Evolutionary conservation across 2,329 filamentous ascomycete genomes (phyloP).

Genomic region (Aspergillus sp.): DNA sequence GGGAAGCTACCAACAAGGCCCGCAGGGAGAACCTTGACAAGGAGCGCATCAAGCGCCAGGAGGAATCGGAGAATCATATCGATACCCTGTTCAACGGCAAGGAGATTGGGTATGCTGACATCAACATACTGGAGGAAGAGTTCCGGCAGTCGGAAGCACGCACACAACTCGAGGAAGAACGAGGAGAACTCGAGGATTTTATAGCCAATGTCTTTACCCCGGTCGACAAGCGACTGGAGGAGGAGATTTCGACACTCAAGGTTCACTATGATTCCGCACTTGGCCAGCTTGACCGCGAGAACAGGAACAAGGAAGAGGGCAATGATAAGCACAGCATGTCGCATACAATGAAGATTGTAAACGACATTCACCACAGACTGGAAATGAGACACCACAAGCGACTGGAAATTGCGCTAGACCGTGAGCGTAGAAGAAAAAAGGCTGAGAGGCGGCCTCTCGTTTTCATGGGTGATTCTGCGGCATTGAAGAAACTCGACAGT

Average conservation of each 20-base stretch:
- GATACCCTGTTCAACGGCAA: constrained; percentile 60
- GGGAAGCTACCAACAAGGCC: constrained; percentile 52
- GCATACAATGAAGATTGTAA: constrained; percentile 51
- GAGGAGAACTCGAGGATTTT: constrained; percentile 57
- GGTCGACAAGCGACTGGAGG: constrained; percentile 54
- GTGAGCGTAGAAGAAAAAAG: constrained; percentile 59
- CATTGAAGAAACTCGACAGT: constrained; percentile 54
- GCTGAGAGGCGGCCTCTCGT: constrained; percentile 58
- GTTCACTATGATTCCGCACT: constrained; percentile 52
- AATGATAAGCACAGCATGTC: constrained; percentile 42
- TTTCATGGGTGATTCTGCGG: constrained; percentile 55
- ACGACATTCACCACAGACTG: constrained; percentile 52
- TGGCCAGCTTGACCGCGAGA: constrained; percentile 46
- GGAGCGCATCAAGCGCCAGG: constrained; percentile 55
- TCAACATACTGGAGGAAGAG: constrained; percentile 59
- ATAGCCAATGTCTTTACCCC: constrained; percentile 55
- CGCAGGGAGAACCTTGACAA: constrained; percentile 52
- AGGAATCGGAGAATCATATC: constrained; percentile 57
- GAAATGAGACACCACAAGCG: constrained; percentile 56
- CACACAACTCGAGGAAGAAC: constrained; percentile 57
- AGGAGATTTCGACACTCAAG: constrained; percentile 55
- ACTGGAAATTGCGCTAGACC: constrained; percentile 55
- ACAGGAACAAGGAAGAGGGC: constrained; percentile 38
- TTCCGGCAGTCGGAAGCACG: constrained; percentile 58
- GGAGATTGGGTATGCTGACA: constrained; percentile 62